Conservation (phyloP, 2,329 filamentous ascomycete genomes). For the Ophiostoma sp. region DNA sequence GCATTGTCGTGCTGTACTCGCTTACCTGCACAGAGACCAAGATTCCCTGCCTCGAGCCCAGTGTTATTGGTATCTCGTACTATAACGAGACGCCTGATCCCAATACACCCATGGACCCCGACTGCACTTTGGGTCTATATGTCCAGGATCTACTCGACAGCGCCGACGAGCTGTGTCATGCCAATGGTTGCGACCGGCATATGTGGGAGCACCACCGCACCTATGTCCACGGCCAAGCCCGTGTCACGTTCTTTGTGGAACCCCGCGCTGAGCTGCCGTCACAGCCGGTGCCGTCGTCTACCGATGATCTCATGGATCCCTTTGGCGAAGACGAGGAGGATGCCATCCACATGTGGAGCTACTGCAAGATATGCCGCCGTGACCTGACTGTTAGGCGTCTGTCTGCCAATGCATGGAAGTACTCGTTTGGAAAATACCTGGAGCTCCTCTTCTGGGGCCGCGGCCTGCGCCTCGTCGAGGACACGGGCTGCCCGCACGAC, state of each 20-base stretch:
- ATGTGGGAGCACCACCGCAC: constrained; percentile 93
- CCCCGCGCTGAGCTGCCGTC: constrained; percentile 50
- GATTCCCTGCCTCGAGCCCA: constrained; percentile 86
- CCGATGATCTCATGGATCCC: constrained; percentile 32
- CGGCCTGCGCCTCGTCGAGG: constrained; percentile 65
- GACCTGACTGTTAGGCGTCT: constrained; percentile 86
- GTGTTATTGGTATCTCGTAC: constrained; percentile 83
- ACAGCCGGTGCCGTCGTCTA: constrained; percentile 34
- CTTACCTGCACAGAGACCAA: constrained; percentile 90
- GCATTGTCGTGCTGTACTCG: constrained; percentile 90
- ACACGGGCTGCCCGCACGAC: constrained; percentile 72
- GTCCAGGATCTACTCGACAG: constrained; percentile 81
- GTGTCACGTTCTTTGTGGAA: constrained; percentile 86
- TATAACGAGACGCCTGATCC: constrained; percentile 79
- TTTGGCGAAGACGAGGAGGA: constrained; percentile 36
- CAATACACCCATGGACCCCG: constrained; percentile 64
- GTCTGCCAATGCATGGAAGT: constrained; percentile 94
- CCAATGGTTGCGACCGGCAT: constrained; percentile 78
- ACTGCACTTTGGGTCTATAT: constrained; percentile 91
- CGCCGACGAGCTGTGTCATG: constrained; percentile 70
- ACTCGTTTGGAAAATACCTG: constrained; percentile 97
- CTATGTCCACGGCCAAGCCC: constrained; percentile 93
- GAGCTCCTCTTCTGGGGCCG: constrained; percentile 95
- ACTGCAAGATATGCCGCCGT: constrained; percentile 84
- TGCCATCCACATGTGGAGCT: constrained; percentile 95